Base-by-base conservation (phyloP, 805 yeast genomes). In the Blastobotrys peoriensis region DNA sequence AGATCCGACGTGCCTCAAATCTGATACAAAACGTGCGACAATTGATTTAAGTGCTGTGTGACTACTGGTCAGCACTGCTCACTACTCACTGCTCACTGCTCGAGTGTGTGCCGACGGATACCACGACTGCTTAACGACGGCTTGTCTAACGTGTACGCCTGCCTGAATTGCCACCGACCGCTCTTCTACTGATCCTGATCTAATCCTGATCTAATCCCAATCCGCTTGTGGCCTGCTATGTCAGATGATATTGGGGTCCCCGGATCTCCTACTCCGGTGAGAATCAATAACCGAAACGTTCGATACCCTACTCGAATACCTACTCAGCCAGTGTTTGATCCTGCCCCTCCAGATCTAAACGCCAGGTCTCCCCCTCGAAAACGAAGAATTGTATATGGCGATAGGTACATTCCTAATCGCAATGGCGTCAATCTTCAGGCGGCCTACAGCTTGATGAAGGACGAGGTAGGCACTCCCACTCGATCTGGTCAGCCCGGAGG, bases 351-450 rank as follows among this genome's bases (percentile, higher is more conserved):
- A 13, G 30, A 25, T 25, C 8, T 8, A 8, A 19, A 38, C 50
- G 6, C 53, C 53, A 16, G n/a, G 38, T 43, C 48, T 4, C 47
- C 48, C n/a, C 45, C 40, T 34, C 22, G 48, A 6, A 44, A 51
- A 5, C 72, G 72, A 44, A 63, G 30, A 25, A 25, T 75, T 2
- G 69, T 77, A 0, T 85, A 83, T 64, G 80, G 85, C 50, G 98
- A 89, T 63, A 69, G 98, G 45, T 87, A 79, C 62, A 86, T 93
- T 21, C 98, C 98, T 3, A 79, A 77, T 48, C 67, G 98, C 40
- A 80, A 86, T 1, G 96, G 95, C 0, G 76, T 87, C 20, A 94
- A 87, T 56, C 67, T 91, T 13, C 93, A 86, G 57, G 87, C 96
- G 0, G 96, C 96, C 5, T 83, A 79, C 61, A 75, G 79, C 47